A percentile compares a stretch with the other conserved stretches of the same genome.
Conservation (phyloP, 768 basidiomycete genomes). For the Exsudoporus frostii region DNA sequence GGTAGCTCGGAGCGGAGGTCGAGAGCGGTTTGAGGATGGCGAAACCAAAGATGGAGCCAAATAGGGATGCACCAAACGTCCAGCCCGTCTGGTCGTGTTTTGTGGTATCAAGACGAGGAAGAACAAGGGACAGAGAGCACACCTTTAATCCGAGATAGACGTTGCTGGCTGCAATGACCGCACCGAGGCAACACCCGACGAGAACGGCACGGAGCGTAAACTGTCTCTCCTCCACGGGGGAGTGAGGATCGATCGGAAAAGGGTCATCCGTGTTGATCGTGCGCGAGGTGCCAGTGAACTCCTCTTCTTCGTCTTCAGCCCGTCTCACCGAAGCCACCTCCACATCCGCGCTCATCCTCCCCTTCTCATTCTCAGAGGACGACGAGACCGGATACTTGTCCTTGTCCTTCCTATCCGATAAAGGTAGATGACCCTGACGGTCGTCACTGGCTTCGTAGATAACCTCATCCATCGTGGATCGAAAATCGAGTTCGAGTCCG, state of each 20-base stretch:
- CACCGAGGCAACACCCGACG: constrained; percentile 50
- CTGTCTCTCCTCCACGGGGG: constrained; percentile 41
- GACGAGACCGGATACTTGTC: neutral
- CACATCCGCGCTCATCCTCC: neutral
- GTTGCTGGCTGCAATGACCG: constrained; percentile 57
- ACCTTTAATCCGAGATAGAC: constrained; percentile 65
- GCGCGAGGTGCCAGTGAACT: neutral
- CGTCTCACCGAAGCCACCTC: constrained; percentile 1
- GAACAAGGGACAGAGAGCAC: neutral
- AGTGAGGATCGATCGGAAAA: constrained; percentile 52
- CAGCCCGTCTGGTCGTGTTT: constrained; percentile 47
- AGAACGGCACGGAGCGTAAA: constrained; percentile 51
- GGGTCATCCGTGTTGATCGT: constrained; percentile 35
- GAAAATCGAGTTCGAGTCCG: neutral
- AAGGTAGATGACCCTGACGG: neutral
- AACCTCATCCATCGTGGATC: neutral
- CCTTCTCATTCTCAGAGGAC: constrained; percentile 1
- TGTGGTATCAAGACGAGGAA: neutral
- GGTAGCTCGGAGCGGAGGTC: constrained; percentile 42
- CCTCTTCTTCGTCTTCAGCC: neutral
- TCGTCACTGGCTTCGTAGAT: neutral
- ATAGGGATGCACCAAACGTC: constrained; percentile 61
- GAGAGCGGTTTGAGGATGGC: constrained; percentile 59
- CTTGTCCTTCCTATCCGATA: neutral
- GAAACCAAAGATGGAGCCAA: constrained; percentile 41